These are phyloP conservation scores for Cicer pinnatifidum DNA, from an alignment of 306 rosid species.

Conservation along the genomic window DNA sequence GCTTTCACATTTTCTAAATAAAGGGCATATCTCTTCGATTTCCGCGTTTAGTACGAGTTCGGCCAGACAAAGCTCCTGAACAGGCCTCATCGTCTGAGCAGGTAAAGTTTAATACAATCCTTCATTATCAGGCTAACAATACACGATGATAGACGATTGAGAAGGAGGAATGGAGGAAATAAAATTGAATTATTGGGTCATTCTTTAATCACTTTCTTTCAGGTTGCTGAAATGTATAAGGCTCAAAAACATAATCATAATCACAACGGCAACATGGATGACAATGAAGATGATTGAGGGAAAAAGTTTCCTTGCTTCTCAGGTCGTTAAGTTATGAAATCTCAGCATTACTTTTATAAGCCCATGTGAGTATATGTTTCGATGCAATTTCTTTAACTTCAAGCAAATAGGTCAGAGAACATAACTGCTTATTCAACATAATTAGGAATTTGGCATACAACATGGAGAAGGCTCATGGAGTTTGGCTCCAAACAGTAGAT, in stretches of 20 bases:
- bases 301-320: conserved; percentile 29
- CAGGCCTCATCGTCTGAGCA: conserved; percentile 80
- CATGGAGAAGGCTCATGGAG: conserved; percentile 22
- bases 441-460: conserved; percentile 19
- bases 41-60: conserved; percentile 76
- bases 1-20: conserved; percentile 10
- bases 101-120: conserved; percentile 52
- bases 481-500: conserved; percentile 34
- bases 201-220: conserved; percentile 32
- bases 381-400: conserved; percentile 36
- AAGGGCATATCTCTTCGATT: conserved; percentile 95
- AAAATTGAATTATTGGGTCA: conserved; percentile 19
- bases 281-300: conserved; percentile 67
- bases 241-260: conserved; percentile 77
- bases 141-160: conserved; percentile 8
- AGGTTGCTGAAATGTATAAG: conserved; percentile 90
- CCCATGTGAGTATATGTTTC: conserved; percentile 1
- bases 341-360: neutral
- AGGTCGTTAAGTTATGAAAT: conserved; percentile 22
- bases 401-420: conserved; percentile 34
- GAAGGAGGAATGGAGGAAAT: conserved; percentile 7
- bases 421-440: conserved; percentile 6
- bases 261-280: conserved; percentile 60
- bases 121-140: conserved; percentile 20
- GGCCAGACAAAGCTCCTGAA: conserved; percentile 88